Evolutionary conservation across 2,329 filamentous ascomycete genomes (phyloP), one percentile per base, ranked within the genome.

Genomic region (Lomentospora prolificans): DNA sequence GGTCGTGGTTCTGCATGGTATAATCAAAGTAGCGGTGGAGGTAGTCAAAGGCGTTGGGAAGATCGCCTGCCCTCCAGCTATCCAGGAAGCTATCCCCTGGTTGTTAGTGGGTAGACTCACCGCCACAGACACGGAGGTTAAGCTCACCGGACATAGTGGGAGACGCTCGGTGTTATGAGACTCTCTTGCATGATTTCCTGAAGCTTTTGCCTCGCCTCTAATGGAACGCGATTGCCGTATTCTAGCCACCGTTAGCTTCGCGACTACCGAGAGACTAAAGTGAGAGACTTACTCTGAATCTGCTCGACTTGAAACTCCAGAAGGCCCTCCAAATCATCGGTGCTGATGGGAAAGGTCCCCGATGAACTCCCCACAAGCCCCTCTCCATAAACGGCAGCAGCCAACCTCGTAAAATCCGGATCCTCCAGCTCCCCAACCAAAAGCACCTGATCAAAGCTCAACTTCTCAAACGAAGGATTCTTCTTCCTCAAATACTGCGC

Each of bases 21-120:
- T 96, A 96, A 68, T 99, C 94, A 64, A 96, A 99, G 69, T 96
- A 99, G 53, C 90, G 85, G 68, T 97, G 91, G 19, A 99, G 77
- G 61, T 86, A 86, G 64, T 99, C 92, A 66, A 96, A 94, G 0
- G 94, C 87, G 1, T 88, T 89, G 10, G 88, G 84, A 64, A 92
- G 95, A 69, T 97, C 90, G 3, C 92, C 92, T 3, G 90, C 85
- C 66, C 87, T 82, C 92, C 91, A 97, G 0, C 90, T 83, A 67
- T 99, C 91, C 12, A 96, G 83, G 65, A 95, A 97, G 62, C 86
- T 89, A 61, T 28, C 7, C 7, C 54, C 52, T 8, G 33, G 27
- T 7, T 24, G 36, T 53, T 17, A 53, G 51, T 4, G 3, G 14
- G 25, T 25, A 19, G 12, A 19, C 10, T 12, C 2, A 19, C n/a